These are phyloP conservation scores for Hymenoscyphus fructigenus DNA, from an alignment of 2,329 filamentous ascomycete species.

Conservation along the genomic window DNA sequence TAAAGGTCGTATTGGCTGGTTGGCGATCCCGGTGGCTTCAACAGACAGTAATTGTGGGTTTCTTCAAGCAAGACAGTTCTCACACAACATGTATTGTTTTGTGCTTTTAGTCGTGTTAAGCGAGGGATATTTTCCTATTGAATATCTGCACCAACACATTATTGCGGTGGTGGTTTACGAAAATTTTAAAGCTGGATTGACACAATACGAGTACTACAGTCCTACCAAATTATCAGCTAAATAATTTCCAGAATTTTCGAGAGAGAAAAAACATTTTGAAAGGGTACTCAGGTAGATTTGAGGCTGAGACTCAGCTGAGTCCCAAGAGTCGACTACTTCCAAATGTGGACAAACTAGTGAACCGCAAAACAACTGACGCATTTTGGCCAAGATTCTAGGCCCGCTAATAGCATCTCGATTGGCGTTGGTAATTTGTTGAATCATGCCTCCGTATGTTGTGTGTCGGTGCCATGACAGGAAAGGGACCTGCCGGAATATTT, in stretches of 20 bases:
- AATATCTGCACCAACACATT: too few relatives aligned
- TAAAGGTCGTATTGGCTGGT: not conserved
- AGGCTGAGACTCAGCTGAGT: not conserved
- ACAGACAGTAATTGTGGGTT: not conserved
- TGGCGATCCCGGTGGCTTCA: not conserved
- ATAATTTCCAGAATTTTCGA: not conserved
- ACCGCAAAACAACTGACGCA: not conserved
- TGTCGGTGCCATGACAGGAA: too few relatives aligned
- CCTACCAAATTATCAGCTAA: too few relatives aligned
- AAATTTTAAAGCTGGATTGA: too few relatives aligned
- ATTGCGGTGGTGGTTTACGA: too few relatives aligned
- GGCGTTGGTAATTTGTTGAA: too few relatives aligned
- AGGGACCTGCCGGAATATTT: too few relatives aligned
- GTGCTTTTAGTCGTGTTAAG: too few relatives aligned
- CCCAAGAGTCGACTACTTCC: not conserved
- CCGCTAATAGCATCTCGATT: too few relatives aligned
- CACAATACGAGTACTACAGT: too few relatives aligned
- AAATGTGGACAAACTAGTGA: not conserved
- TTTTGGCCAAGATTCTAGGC: not conserved
- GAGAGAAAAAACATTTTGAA: not conserved
- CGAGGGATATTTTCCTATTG: too few relatives aligned
- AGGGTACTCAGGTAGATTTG: not conserved
- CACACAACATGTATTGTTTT: not conserved
- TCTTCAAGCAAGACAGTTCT: not conserved
- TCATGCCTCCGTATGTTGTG: too few relatives aligned